Percentiles rank a stretch among this genome's conserved stretches.
phyloP scores from a whole-genome alignment of 2,329 filamentous ascomycete genomes.

The Trichophyton equinum region DNA sequence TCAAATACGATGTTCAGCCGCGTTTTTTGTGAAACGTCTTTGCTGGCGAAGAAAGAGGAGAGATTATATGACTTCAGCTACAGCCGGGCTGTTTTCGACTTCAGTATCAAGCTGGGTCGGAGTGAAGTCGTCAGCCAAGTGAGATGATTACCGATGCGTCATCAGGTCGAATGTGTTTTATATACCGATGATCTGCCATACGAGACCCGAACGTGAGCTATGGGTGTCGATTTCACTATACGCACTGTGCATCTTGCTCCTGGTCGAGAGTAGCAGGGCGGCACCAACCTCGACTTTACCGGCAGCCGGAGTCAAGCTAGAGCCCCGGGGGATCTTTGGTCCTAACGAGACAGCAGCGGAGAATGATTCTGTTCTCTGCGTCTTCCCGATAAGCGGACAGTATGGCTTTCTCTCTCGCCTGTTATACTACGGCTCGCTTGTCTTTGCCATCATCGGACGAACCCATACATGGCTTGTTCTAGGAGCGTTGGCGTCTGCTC shows the following conservation, averaged over 20 bases:
- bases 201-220: neutral
- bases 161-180: neutral
- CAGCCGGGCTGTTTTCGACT: no score
- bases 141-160: neutral
- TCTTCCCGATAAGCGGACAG: constrained; percentile 18
- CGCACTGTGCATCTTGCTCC: neutral
- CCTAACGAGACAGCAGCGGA: constrained; percentile 8
- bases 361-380: constrained; percentile 12
- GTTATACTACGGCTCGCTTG: constrained; percentile 20
- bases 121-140: neutral
- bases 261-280: neutral
- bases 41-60: neutral
- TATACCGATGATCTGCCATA: neutral
- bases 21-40: neutral
- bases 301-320: neutral
- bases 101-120: no score
- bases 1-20: neutral
- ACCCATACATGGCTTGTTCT: constrained; percentile 21
- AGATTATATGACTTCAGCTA: neutral
- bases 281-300: neutral
- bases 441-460: constrained; percentile 19
- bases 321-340: constrained; percentile 3
- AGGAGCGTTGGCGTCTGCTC: constrained; percentile 19
- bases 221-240: neutral
- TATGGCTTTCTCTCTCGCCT: constrained; percentile 19